Evolutionary conservation across 1,284 basidiomycete genomes (phyloP).

Genomic region (Ganoderma lucidum): DNA sequence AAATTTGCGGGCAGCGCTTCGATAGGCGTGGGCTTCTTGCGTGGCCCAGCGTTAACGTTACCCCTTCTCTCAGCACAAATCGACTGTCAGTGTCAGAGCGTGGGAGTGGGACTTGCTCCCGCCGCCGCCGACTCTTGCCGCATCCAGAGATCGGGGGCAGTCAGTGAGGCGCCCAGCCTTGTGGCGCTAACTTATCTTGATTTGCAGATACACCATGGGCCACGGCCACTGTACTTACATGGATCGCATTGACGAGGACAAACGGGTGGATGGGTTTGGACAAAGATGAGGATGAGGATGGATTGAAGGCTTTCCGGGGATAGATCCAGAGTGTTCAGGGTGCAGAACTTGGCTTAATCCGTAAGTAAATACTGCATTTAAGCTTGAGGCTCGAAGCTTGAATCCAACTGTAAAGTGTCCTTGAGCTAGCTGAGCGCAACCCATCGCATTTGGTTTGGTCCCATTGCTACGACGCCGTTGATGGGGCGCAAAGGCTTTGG

Average conservation of each 20-base stretch:
- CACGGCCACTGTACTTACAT: no score
- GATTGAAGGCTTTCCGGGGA: neutral
- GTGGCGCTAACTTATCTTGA: neutral
- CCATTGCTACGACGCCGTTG: neutral
- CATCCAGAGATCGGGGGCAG: neutral
- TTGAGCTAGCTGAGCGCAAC: neutral
- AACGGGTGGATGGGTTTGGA: neutral
- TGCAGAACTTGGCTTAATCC: neutral
- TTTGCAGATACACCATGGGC: neutral
- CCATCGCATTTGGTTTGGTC: neutral
- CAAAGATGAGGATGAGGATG: neutral
- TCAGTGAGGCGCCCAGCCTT: neutral
- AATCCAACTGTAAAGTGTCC: neutral
- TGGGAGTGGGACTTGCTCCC: neutral
- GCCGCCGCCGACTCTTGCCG: neutral
- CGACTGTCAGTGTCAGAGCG: neutral
- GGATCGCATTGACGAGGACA: neutral
- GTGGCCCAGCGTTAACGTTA: neutral
- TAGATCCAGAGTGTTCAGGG: neutral
- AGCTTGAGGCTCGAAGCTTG: slow-evolving; percentile 2
- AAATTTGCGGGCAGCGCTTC: neutral
- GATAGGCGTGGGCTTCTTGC: slow-evolving; percentile 2
- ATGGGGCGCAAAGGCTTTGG: neutral
- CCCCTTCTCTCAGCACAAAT: neutral
- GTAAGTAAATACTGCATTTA: neutral